Base-by-base conservation (phyloP, 1,284 basidiomycete genomes). In the Fomitiporia mediterranea region DNA sequence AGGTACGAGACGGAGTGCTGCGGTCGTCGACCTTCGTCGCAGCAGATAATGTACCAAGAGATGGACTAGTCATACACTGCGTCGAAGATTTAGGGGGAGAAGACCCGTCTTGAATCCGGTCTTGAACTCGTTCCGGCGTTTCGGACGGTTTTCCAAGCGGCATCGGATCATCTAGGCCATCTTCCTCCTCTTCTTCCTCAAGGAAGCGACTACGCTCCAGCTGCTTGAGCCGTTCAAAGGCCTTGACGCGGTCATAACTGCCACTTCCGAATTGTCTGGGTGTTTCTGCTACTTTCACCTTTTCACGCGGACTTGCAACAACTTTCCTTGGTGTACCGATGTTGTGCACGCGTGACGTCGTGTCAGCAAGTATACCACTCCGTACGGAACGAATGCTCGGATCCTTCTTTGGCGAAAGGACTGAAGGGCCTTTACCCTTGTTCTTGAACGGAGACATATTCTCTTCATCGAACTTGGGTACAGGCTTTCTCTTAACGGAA, bases 161-260 rank as follows among this genome's bases (percentile, higher is more conserved):
- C 21, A 21, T 15, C 28, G 17, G 15, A 27, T 43, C 30, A 25
- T 43, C 52, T 48, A 21, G 53, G 55, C 58, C 63, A 54, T 62
- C 64, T 62, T 59, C 68, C 56, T 67, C 62, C 43, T 55, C 53
- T 28, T 61, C 64, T 60, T 63, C 62, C 43, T 65, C 60, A 56
- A 60, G 46, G 51, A 64, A 61, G 32, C 57, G 48, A 51, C 70
- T 67, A 60, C 60, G 62, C 61, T 71, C 73, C 19, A 69, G 62
- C 53, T 71, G 67, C 55, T 73, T 71, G 63, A 80, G 77, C 27
- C 72, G 69, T 60, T 77, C 77, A 53, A 60, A 60, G 11, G 54
- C 58, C 40, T 60, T 60, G 15, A 60, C 58, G 8, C 58, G 49
- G 28, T 60, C 58, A 19, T 55, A 53, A 32, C 58, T 60, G n/a